These are phyloP conservation scores for Castanospermum australe DNA, from an alignment of 306 rosid genomes.

Conservation along the genomic window DNA sequence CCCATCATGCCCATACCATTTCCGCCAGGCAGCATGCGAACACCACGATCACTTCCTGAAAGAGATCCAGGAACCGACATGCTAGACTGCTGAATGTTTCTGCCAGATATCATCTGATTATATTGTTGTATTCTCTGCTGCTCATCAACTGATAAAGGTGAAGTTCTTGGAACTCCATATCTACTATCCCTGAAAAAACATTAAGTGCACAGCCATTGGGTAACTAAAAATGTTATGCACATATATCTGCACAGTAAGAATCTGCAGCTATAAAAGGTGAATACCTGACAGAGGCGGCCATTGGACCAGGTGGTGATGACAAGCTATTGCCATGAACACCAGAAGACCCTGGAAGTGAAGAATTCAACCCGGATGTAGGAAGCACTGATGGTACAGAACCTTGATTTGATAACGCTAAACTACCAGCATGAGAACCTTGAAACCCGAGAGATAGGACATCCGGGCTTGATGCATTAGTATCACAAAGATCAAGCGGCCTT, in stretches of 20 bases:
- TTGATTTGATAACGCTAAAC: constrained; percentile 72
- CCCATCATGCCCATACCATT: constrained; percentile 83
- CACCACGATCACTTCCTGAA: constrained; percentile 89
- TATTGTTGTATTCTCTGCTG: constrained; percentile 89
- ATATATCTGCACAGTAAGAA: not conserved
- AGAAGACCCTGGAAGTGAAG: constrained; percentile 73
- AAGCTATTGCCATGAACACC: constrained; percentile 63
- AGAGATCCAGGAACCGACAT: constrained; percentile 66
- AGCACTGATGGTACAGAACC: constrained; percentile 56
- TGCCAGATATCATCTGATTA: constrained; percentile 71
- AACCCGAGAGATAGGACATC: constrained; percentile 64
- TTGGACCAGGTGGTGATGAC: constrained; percentile 61
- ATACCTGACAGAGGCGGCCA: constrained; percentile 65
- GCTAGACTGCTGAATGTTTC: constrained; percentile 74
- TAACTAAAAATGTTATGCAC: not conserved
- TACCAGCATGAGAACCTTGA: constrained; percentile 75
- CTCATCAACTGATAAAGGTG: constrained; percentile 81
- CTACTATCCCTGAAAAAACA: constrained; percentile 66
- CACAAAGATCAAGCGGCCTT: constrained; percentile 98
- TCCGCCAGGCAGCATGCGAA: constrained; percentile 77
- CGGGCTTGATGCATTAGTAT: constrained; percentile 60
- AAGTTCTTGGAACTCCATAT: constrained; percentile 66
- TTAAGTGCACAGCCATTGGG: not conserved
- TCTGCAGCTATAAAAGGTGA: constrained; percentile 16
- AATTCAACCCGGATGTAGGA: constrained; percentile 69